Base-by-base conservation (phyloP, 176 grass and related monocot species). In the Ampelocalamus luodianensis region DNA sequence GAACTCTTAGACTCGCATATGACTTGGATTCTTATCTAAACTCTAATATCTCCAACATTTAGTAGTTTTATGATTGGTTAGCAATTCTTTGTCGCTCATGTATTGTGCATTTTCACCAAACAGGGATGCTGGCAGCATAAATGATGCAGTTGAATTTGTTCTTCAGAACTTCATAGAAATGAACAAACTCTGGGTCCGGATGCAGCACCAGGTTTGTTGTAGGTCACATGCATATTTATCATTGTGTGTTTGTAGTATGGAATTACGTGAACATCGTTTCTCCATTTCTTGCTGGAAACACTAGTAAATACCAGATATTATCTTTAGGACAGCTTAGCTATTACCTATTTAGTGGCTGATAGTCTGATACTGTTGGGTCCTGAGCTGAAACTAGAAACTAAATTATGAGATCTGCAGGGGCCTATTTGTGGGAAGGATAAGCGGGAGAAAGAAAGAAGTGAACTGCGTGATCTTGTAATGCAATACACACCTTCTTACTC, bases 81-180 rank as follows among this genome's bases (percentile, higher is more conserved):
- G 7, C 22, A 48, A 2, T 85, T 85, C 22, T 45, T 78, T 58
- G 3, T 34, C 32, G 32, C 32, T 34, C 32, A 34, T 34, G 32
- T 34, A 34, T 34, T 34, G 32, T 34, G 32, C 32, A 34, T 58
- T 59, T 37, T 15, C 45, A 73, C 74, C 42, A 43, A 18, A 50
- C 84, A 90, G 96, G 85, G 96, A 95, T 89, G 91, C 86, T 66
- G 89, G 94, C 60, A 98, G 87, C 70, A 91, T 95, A 81, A 95
- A 90, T 68, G 91, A 94, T 40, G 91, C 93, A 90, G 92, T 98
- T 89, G 96, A 98, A 78, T 98, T 98, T 90, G 96, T 98, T 81
- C 91, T 98, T 89, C 96, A 98, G 81, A 98, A 98, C 76, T 98
- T 98, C 69, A 90, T 92, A 72, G 96, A 98, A 85, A 98, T 98